A percentile compares a stretch with the other conserved stretches of the same genome.
Conservation (phyloP, 1,284 basidiomycete species). For the Blastosporella zonata region DNA sequence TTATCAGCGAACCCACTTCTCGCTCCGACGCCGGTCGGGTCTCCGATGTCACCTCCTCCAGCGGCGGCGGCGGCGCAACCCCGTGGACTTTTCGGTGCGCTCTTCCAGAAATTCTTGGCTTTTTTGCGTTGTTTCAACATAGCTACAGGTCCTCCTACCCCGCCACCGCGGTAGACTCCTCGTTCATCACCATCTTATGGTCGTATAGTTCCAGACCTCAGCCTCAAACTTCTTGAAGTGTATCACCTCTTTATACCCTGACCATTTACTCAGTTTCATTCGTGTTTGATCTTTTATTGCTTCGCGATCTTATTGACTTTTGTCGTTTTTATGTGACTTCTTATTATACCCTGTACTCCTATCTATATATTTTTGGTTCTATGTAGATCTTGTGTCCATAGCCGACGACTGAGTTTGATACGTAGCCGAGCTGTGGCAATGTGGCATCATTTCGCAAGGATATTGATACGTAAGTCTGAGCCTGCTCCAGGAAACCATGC, state of each 20-base stretch:
- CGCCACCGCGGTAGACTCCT: neutral
- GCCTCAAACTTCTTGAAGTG: neutral
- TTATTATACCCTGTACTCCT: too few relatives aligned
- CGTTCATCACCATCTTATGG: neutral
- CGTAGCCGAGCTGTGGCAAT: too few relatives aligned
- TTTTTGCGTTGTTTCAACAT: neutral
- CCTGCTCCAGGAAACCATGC: too few relatives aligned
- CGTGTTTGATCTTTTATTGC: too few relatives aligned
- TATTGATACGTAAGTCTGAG: too few relatives aligned
- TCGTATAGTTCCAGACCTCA: neutral
- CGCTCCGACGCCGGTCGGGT: constrained; percentile 12
- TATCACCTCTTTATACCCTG: neutral
- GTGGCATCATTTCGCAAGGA: too few relatives aligned
- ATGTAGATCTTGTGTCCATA: too few relatives aligned
- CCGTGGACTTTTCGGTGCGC: constrained; percentile 7
- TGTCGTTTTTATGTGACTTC: too few relatives aligned
- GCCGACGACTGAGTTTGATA: too few relatives aligned
- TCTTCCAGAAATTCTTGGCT: neutral
- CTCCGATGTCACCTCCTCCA: constrained; percentile 10
- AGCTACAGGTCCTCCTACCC: neutral
- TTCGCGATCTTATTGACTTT: too few relatives aligned
- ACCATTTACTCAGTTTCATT: too few relatives aligned
- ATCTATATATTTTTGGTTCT: too few relatives aligned
- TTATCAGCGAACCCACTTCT: constrained; percentile 16
- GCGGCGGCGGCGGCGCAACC: neutral